Conservation (phyloP, 2,329 filamentous ascomycete species). For the Alternaria dauci region DNA sequence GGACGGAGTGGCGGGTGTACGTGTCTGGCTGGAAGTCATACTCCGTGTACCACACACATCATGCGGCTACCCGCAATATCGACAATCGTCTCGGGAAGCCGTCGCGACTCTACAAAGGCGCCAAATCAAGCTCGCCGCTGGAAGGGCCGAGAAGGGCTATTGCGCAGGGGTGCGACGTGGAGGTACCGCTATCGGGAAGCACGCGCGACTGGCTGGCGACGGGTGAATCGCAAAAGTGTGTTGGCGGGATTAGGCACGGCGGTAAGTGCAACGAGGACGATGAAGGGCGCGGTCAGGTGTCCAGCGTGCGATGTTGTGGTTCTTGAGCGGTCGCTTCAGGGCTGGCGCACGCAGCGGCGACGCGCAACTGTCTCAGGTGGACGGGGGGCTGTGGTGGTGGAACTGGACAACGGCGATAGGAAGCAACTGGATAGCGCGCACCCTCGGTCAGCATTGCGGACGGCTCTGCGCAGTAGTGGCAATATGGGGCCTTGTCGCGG, state of each 20-base stretch:
- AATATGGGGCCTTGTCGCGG: constrained; percentile 26
- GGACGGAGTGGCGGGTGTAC: constrained; percentile 41
- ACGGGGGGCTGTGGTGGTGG: constrained; percentile 29
- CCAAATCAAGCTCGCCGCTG: constrained; percentile 4
- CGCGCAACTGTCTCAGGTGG: constrained; percentile 44
- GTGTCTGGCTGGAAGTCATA: constrained; percentile 52
- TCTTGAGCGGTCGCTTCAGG: constrained; percentile 26
- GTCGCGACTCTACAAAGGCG: constrained; percentile 7
- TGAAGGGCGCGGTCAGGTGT: constrained; percentile 17
- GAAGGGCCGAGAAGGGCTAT: background rate
- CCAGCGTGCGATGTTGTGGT: constrained; percentile 19
- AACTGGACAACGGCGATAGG: constrained; percentile 18
- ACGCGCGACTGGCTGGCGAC: constrained; percentile 1
- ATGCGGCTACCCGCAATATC: constrained; percentile 48
- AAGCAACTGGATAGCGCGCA: constrained; percentile 32
- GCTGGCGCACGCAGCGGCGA: constrained; percentile 23
- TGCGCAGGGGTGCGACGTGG: background rate
- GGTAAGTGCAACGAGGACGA: background rate
- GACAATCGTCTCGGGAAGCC: constrained; percentile 16
- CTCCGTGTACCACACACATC: constrained; percentile 49
- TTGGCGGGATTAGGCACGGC: background rate
- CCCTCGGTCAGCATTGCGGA: constrained; percentile 46
- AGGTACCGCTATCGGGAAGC: constrained; percentile 1
- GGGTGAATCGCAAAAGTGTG: constrained; percentile 1
- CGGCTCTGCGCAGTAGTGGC: constrained; percentile 30